Evolutionary conservation across 441 rosid species (phyloP).

Genomic region (Isatis lusitanica): DNA sequence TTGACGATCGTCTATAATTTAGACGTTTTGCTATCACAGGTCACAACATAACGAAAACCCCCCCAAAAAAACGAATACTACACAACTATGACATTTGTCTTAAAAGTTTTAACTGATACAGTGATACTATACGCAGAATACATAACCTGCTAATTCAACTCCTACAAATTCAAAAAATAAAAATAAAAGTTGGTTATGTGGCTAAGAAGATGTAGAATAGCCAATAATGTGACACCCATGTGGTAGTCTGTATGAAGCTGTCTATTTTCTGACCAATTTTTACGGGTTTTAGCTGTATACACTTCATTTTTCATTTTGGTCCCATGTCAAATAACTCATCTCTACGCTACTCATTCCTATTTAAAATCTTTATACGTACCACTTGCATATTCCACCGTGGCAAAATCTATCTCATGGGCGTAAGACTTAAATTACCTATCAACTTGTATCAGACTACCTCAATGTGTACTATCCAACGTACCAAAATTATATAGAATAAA

Average conservation of each 20-base stretch:
- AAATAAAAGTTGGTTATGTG: not conserved
- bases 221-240: constrained; percentile 27
- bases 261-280: constrained; percentile 17
- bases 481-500: constrained; percentile 1
- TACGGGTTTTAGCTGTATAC: constrained; percentile 21
- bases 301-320: constrained; percentile 16
- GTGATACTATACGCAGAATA: not conserved
- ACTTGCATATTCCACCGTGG: constrained; percentile 9
- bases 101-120: not conserved
- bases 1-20: not conserved
- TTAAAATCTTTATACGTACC: not conserved
- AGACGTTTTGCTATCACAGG: not conserved
- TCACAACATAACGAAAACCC: not conserved
- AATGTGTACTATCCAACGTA: not conserved
- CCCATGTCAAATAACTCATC: constrained; percentile 21
- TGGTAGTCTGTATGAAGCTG: constrained; percentile 33
- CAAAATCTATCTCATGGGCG: constrained; percentile 3
- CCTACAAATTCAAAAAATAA: not conserved
- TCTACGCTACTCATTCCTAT: constrained; percentile 8
- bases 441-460: constrained; percentile 21
- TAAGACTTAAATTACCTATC: constrained; percentile 21
- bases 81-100: not conserved
- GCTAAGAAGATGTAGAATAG: constrained; percentile 22
- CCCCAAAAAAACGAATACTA: not conserved
- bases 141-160: constrained; percentile 5